Conservation (phyloP, 257 asterid species). For the Forsythia suspensa region DNA sequence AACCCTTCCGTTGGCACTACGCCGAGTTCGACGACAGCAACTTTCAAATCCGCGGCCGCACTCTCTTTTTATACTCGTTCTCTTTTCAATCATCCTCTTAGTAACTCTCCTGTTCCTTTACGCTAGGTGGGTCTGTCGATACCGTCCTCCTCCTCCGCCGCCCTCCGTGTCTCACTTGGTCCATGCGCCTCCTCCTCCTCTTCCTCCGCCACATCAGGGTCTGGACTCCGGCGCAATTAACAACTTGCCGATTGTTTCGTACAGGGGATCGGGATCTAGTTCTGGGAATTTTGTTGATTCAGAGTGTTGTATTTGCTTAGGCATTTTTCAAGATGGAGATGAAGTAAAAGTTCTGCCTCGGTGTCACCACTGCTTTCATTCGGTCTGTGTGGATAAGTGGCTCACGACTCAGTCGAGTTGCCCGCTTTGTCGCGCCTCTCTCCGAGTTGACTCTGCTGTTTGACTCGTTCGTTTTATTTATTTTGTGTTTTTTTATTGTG, state of each 20-base stretch:
- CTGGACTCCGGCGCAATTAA: conserved; percentile 49
- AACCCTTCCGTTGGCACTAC: conserved; percentile 17
- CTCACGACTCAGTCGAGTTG: conserved; percentile 71
- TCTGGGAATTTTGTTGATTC: conserved; percentile 15
- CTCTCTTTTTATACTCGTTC: not conserved
- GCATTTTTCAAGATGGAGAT: conserved; percentile 49
- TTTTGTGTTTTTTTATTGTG: not conserved
- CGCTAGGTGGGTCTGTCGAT: not conserved
- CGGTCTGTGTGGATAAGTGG: conserved; percentile 73
- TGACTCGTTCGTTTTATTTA: conserved; percentile 28
- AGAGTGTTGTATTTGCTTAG: conserved; percentile 72
- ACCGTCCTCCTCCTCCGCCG: conserved; percentile 17
- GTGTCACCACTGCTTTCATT: conserved; percentile 62
- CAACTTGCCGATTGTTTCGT: conserved; percentile 51
- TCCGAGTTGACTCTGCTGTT: conserved; percentile 58
- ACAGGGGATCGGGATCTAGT: conserved; percentile 20
- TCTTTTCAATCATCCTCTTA: conserved; percentile 3
- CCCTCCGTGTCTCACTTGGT: not conserved
- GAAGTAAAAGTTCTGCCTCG: conserved; percentile 51
- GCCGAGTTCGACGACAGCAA: conserved; percentile 6
- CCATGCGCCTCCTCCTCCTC: not conserved
- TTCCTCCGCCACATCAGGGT: conserved; percentile 35
- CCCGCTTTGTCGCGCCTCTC: conserved; percentile 74
- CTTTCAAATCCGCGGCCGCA: conserved; percentile 14
- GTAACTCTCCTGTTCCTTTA: conserved; percentile 10